Evolutionary conservation across 495 filamentous ascomycete genomes (phyloP), one percentile per base, ranked within the genome.

Genomic region (Tuber melanosporum): DNA sequence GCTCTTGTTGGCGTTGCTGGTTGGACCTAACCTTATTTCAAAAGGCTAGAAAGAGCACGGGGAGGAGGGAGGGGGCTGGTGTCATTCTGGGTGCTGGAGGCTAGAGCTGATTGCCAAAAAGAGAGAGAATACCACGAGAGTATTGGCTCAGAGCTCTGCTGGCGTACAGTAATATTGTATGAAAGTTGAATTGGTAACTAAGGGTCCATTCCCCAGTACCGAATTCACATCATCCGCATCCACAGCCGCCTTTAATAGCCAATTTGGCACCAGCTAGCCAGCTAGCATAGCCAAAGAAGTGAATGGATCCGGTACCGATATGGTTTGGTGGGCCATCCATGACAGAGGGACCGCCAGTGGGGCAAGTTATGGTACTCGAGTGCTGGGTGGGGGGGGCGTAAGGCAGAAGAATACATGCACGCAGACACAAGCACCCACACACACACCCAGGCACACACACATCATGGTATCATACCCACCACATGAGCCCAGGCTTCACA

Each of bases 381-480:
- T 46, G 45, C 20, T 20, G 20, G 47, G 47, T 7, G 22, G 52
- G 9, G 57, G 57, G 57, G 57, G 57, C 10, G 57, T 32, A 66
- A 32, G 57, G 57, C 49, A 73, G 73, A 74, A 74, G 73, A 66
- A 74, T 62, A 20, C 0, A 71, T 4, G n/a, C 15, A 41, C 20
- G 32, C 8, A 71, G 5, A n/a, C 66, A 39, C 43, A 43, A 70
- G 41, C 72, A 49, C 70, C 49, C 77, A 72, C 75, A 79, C 70
- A 71, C 77, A 80, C 70, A 80, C 79, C 52, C 62, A 80, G n/a
- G 10, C 77, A 70, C 77, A 52, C 79, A 80, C 72, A 77, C 78
- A 73, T 74, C 41, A 72, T 75, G 47, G 76, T 22, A 57, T 43
- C 74, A 69, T 36, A 66, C 70, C 75, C 41, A 45, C 73, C 73